Percentiles rank a stretch among this genome's conserved stretches.
Conservation (phyloP, 139 green algal genomes). For the Volvox africanus region DNA sequence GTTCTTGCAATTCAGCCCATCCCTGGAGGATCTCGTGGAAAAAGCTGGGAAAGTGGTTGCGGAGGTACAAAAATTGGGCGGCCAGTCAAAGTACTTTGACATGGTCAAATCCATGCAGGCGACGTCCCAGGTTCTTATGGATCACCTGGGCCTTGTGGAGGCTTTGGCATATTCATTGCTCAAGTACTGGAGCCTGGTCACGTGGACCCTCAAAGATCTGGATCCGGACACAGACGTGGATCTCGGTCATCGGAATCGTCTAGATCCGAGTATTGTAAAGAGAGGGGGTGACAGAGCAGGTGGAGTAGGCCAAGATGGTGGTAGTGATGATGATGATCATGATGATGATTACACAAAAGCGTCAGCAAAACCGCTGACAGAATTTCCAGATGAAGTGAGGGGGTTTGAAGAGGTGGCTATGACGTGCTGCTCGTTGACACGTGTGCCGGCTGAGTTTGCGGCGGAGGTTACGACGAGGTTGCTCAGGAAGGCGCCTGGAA, state of each 20-base stretch:
- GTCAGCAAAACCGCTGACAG: background rate
- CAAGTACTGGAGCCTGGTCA: background rate
- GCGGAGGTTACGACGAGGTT: background rate
- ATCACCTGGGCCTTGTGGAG: conserved; percentile 9
- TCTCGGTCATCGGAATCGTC: too few species aligned
- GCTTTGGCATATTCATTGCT: background rate
- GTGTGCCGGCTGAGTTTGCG: conserved; percentile 8
- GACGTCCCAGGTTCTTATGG: background rate
- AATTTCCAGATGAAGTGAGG: background rate
- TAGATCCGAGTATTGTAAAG: too few species aligned
- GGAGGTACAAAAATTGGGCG: background rate
- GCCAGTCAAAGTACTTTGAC: background rate
- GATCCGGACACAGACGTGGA: too few species aligned
- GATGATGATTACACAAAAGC: background rate
- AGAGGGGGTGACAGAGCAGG: background rate
- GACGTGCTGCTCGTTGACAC: background rate
- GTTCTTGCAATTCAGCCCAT: conserved; percentile 28
- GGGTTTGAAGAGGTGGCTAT: background rate
- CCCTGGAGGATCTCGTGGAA: background rate
- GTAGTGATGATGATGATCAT: too few species aligned
- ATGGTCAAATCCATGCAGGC: conserved; percentile 12
- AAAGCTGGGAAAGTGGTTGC: background rate
- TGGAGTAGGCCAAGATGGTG: too few species aligned
- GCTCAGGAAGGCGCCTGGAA: background rate
- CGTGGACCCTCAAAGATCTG: background rate